Evolutionary conservation across 768 basidiomycete species (phyloP).

Genomic region (Chalciporus chontae): DNA sequence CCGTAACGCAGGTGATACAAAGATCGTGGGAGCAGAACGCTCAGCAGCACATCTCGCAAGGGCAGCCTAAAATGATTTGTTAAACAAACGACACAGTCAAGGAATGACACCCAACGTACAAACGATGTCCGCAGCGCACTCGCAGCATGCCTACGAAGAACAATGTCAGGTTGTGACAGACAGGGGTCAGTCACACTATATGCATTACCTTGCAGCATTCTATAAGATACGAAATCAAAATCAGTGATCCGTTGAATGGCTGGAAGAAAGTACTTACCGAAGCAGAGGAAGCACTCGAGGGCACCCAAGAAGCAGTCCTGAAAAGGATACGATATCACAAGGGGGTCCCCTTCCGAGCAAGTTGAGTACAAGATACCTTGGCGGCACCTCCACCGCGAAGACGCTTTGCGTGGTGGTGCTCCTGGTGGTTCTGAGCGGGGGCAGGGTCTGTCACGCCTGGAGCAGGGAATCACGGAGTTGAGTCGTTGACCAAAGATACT

Average conservation of each 20-base stretch:
- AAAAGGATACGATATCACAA: not conserved
- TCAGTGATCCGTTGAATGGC: not conserved
- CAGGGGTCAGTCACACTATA: not conserved
- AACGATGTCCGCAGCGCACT: constrained; percentile 64
- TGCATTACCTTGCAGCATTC: constrained; percentile 65
- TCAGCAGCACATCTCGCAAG: constrained; percentile 76
- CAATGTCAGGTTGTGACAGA: not conserved
- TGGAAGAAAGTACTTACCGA: constrained; percentile 42
- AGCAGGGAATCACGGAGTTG: not conserved
- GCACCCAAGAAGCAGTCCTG: constrained; percentile 67
- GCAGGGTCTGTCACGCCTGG: constrained; percentile 48
- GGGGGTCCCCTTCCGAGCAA: not conserved
- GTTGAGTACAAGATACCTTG: constrained; percentile 40
- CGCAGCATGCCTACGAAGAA: constrained; percentile 57
- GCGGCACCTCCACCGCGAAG: constrained; percentile 70
- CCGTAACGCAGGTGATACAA: constrained; percentile 2
- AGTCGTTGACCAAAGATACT: not conserved
- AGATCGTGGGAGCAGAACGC: not conserved
- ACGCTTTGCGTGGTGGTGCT: constrained; percentile 46
- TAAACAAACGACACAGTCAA: not conserved
- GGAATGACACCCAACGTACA: constrained; percentile 42
- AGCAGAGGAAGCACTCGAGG: constrained; percentile 69
- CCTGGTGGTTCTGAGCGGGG: constrained; percentile 38
- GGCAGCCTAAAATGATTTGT: constrained; percentile 51
- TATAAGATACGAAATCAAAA: constrained; percentile 25